Conservation (phyloP, 75 land plant genomes). For the Isoetes taiwanensis region DNA sequence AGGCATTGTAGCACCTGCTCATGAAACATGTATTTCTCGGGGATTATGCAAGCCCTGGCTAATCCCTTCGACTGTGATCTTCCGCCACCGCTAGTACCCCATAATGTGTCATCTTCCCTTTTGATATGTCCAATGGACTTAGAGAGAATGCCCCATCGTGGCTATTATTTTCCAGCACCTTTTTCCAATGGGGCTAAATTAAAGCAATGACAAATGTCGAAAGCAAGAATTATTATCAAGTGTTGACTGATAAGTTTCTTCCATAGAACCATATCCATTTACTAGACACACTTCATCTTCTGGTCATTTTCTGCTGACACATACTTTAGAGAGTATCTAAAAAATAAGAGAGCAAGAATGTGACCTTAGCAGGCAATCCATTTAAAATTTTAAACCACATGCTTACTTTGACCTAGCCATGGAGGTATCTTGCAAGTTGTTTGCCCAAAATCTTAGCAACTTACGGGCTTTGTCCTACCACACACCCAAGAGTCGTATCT, state of each 20-base stretch:
- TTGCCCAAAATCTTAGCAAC: no score
- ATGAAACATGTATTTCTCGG: conserved; percentile 83
- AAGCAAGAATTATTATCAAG: conserved; percentile 39
- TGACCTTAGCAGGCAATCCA: no score
- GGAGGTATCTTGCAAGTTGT: no score
- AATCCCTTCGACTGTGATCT: conserved; percentile 37
- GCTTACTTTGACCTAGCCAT: no score
- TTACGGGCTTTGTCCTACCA: no score
- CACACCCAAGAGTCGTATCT: no score
- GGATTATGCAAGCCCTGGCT: conserved; percentile 64
- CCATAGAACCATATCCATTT: conserved; percentile 30
- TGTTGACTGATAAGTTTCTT: conserved; percentile 44
- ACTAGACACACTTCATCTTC: conserved; percentile 11
- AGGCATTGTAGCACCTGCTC: conserved; percentile 77
- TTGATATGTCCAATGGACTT: conserved; percentile 10
- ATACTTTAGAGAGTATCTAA: conserved; percentile 52
- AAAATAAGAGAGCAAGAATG: not conserved
- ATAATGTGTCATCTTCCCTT: conserved; percentile 11
- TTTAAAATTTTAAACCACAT: no score
- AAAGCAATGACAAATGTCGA: conserved; percentile 41
- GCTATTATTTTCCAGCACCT: conserved; percentile 22
- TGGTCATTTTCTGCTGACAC: conserved; percentile 15
- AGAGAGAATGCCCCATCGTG: conserved; percentile 10
- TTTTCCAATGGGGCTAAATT: conserved; percentile 29
- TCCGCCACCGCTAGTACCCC: conserved; percentile 13